These are phyloP conservation scores for Mentha longifolia DNA, from an alignment of 257 asterid genomes.

Conservation along the genomic window DNA sequence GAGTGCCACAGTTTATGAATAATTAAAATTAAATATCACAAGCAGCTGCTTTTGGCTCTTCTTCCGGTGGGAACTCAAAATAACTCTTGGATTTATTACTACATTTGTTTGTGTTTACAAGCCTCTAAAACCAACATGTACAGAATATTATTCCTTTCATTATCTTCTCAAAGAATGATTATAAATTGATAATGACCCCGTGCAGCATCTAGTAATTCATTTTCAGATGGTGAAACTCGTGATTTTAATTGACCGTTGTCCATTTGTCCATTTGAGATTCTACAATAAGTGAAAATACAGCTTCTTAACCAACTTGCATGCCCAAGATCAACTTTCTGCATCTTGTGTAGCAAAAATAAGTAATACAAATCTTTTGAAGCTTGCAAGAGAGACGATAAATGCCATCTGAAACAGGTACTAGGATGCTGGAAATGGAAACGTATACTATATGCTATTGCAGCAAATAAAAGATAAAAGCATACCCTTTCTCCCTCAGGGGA, in stretches of 20 bases:
- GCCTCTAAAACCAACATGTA: neutral
- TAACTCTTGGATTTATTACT: neutral
- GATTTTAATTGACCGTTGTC: neutral
- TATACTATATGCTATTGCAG: constrained; percentile 1
- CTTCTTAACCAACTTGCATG: neutral
- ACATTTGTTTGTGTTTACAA: neutral
- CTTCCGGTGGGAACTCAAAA: neutral
- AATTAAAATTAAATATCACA: neutral
- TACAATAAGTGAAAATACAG: neutral
- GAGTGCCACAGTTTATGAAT: neutral
- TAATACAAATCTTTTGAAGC: neutral
- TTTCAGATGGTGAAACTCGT: neutral
- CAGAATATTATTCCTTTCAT: neutral
- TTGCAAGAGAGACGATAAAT: constrained; percentile 12
- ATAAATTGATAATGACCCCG: neutral
- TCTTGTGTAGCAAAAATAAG: constrained; percentile 17
- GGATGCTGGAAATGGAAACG: constrained; percentile 10
- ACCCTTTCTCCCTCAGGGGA: constrained; percentile 98
- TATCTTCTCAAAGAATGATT: neutral
- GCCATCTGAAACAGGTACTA: constrained; percentile 6
- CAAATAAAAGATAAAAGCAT: constrained; percentile 22
- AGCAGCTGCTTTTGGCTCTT: constrained; percentile 4
- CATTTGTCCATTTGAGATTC: neutral
- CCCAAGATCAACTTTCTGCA: constrained; percentile 7
- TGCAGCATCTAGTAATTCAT: neutral